phyloP scores from a whole-genome alignment of 2,329 filamentous ascomycete species.

The Calonectria pauciramosa region DNA sequence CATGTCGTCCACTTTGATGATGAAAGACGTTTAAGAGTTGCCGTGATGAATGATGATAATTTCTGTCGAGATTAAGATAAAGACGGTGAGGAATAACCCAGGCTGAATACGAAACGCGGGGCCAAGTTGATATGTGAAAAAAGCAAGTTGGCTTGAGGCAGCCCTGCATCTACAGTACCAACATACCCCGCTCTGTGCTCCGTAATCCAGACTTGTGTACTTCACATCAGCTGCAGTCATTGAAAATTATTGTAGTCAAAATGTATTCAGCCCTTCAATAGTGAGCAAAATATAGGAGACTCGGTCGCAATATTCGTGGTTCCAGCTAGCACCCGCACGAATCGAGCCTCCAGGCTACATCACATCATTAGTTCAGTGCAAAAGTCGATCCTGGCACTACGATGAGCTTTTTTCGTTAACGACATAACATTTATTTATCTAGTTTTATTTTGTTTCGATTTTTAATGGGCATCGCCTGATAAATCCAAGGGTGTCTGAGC shows the following conservation, averaged over 20 bases:
- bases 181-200: background rate
- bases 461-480: background rate
- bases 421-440: background rate
- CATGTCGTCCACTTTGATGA: background rate
- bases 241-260: background rate
- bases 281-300: background rate
- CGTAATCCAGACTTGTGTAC: background rate
- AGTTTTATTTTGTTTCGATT: background rate
- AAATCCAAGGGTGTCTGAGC: background rate
- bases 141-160: background rate
- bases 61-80: background rate
- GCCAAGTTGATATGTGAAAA: background rate
- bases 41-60: background rate
- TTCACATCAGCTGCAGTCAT: background rate
- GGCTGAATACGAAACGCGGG: background rate
- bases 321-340: background rate
- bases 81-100: background rate
- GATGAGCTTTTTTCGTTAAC: background rate
- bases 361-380: background rate
- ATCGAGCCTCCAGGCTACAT: background rate
- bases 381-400: background rate
- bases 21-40: background rate
- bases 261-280: background rate
- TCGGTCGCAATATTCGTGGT: background rate
- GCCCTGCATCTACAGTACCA: constrained; percentile 4